phyloP scores from a whole-genome alignment of 2,329 filamentous ascomycete genomes.

The Gliomastix tumulicola region DNA sequence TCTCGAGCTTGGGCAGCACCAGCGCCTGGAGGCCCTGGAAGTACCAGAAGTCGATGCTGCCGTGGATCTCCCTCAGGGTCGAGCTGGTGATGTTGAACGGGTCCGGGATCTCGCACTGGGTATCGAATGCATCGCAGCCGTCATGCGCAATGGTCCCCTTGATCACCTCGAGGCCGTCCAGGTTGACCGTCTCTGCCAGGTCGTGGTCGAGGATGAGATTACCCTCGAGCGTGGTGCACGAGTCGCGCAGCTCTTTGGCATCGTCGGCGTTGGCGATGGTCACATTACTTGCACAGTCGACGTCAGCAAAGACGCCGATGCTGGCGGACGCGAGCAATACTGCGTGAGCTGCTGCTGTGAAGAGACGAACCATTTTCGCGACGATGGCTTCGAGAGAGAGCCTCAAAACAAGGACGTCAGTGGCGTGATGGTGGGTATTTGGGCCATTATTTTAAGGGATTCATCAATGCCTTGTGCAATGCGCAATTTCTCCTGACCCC shows the following conservation, averaged over 20 bases:
- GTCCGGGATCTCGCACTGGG: not conserved
- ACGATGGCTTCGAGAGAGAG: too few species aligned
- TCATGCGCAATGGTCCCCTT: not conserved
- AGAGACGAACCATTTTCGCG: too few species aligned
- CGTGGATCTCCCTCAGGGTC: not conserved
- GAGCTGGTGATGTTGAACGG: not conserved
- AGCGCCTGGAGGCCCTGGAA: not conserved
- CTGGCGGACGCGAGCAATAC: too few species aligned
- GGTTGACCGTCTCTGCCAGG: constrained; percentile 1
- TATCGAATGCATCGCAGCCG: not conserved
- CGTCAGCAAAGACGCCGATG: too few species aligned
- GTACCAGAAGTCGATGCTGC: not conserved
- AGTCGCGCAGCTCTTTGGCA: not conserved
- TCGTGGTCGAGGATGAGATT: not conserved
- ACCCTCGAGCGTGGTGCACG: not conserved
- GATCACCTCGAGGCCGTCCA: constrained; percentile 1
- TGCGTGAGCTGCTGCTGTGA: too few species aligned
- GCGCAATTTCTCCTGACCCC: too few species aligned
- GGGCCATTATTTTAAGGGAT: too few species aligned
- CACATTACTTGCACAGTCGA: not conserved
- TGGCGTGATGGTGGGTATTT: too few species aligned
- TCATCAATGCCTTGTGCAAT: too few species aligned
- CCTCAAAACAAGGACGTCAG: too few species aligned
- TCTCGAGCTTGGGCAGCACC: not conserved
- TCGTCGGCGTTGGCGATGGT: constrained; percentile 1